A percentile compares a stretch with the other conserved stretches of the same genome.
These are phyloP conservation scores for Venturia carpophila DNA, from an alignment of 2,329 filamentous ascomycete genomes.

Conservation along the genomic window DNA sequence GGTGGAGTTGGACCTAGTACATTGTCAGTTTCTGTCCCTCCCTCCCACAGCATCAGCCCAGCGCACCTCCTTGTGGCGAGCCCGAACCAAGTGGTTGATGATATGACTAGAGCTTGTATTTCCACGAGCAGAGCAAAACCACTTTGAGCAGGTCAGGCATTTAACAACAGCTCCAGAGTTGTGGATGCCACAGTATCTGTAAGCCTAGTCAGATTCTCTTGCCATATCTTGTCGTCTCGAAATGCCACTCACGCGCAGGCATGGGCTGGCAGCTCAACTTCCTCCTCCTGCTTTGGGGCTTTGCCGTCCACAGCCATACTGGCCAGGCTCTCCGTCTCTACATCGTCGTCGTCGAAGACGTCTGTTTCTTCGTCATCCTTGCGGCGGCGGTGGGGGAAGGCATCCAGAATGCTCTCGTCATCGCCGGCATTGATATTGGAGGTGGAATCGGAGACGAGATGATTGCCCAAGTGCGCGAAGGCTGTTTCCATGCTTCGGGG, in stretches of 20 bases:
- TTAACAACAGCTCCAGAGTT: constrained; percentile 93
- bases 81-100: constrained; percentile 94
- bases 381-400: constrained; percentile 53
- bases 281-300: constrained; percentile 61
- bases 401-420: constrained; percentile 75
- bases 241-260: constrained; percentile 74
- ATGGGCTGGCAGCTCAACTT: constrained; percentile 77
- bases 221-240: background rate
- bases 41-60: background rate
- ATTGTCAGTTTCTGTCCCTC: background rate
- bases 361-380: constrained; percentile 89
- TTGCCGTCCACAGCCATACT: constrained; percentile 65
- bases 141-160: constrained; percentile 90
- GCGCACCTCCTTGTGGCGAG: constrained; percentile 82
- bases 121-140: constrained; percentile 96
- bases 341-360: constrained; percentile 71
- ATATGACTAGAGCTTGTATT: constrained; percentile 97
- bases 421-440: constrained; percentile 85
- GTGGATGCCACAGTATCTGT: constrained; percentile 92
- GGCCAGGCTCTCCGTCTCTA: constrained; percentile 57
- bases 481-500: constrained; percentile 12
- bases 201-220: constrained; percentile 19
- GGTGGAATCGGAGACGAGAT: constrained; percentile 74
- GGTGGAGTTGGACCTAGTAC: constrained; percentile 69
- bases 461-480: constrained; percentile 50